Evolutionary conservation across 345 rosid species (phyloP).

Genomic region (Eutrema yunnanense): DNA sequence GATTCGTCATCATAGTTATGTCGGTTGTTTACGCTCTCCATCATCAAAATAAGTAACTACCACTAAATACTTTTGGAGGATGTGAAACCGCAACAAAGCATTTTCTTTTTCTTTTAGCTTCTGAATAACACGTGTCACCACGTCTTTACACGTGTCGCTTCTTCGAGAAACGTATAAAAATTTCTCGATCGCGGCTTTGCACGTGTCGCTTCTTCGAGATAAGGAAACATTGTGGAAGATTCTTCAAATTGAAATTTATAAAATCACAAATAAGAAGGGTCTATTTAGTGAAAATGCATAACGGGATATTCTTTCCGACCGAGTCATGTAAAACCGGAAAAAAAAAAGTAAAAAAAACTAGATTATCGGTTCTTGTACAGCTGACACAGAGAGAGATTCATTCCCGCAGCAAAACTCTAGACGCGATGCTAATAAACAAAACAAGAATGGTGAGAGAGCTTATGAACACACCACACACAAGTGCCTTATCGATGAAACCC

Average conservation of each 20-base stretch:
- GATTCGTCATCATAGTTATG: slow-evolving; percentile 39
- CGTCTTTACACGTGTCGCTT: slow-evolving; percentile 22
- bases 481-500: slow-evolving; percentile 50
- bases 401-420: slow-evolving; percentile 23
- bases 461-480: slow-evolving; percentile 59
- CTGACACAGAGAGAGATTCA: neutral
- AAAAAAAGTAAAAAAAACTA: neutral
- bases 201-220: slow-evolving; percentile 14
- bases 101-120: neutral
- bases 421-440: slow-evolving; percentile 43
- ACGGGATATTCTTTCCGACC: neutral
- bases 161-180: neutral
- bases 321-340: neutral
- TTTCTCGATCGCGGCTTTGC: neutral
- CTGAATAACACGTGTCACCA: slow-evolving; percentile 21
- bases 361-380: neutral
- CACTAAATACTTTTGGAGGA: neutral
- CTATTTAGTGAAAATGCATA: no score
- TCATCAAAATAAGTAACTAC: slow-evolving; percentile 20
- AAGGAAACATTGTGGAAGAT: neutral
- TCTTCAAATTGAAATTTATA: neutral
- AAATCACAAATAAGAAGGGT: no score
- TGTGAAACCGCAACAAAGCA: neutral
- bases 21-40: neutral
- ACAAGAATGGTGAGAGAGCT: slow-evolving; percentile 50